These are phyloP conservation scores for Fraxinus americana DNA, from an alignment of 257 asterid genomes.

Conservation along the genomic window DNA sequence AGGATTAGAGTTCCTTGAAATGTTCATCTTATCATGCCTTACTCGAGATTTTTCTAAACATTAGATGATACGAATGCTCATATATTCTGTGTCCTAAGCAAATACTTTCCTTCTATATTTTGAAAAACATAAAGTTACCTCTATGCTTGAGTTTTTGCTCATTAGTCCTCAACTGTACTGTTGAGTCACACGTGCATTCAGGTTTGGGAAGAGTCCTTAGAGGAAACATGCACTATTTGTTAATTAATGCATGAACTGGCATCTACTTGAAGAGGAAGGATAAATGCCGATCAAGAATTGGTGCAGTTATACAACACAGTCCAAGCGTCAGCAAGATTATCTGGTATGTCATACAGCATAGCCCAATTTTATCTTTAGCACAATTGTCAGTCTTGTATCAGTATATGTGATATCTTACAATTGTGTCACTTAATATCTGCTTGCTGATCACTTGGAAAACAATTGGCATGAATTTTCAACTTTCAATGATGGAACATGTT, in stretches of 20 bases:
- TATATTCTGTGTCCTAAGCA: background rate
- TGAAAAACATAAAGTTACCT: background rate
- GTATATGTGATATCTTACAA: background rate
- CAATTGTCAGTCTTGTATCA: background rate
- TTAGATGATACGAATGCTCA: background rate
- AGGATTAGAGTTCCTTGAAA: background rate
- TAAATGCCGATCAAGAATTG: background rate
- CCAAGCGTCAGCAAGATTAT: background rate
- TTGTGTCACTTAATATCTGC: background rate
- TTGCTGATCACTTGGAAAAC: background rate
- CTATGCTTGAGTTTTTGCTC: background rate
- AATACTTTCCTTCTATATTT: background rate
- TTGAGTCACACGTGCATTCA: background rate
- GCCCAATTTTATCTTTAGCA: background rate
- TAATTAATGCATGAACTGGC: background rate
- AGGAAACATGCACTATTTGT: background rate
- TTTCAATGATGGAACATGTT: background rate
- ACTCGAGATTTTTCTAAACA: background rate
- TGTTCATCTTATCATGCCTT: background rate
- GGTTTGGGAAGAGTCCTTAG: background rate
- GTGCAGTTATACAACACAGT: background rate
- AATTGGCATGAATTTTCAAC: background rate
- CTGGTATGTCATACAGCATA: background rate
- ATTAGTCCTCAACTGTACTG: background rate
- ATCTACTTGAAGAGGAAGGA: background rate